Conservation (phyloP, 2,329 filamentous ascomycete genomes). For the Pseudocercospora fijiensis region DNA sequence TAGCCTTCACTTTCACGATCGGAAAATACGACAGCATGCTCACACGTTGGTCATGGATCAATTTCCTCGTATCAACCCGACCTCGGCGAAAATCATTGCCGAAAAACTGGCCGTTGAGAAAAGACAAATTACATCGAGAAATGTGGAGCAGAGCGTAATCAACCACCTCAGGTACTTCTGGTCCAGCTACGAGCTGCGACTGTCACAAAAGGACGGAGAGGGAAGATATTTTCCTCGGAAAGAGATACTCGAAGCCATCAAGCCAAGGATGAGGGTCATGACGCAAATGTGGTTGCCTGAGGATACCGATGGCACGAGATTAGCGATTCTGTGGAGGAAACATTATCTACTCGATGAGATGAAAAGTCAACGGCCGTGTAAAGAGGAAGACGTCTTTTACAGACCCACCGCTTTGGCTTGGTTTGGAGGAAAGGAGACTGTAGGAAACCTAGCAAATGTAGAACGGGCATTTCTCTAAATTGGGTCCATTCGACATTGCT, state of each 20-base stretch:
- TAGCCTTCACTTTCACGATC: not conserved
- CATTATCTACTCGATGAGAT: conserved; percentile 12
- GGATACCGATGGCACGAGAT: not conserved
- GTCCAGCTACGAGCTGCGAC: conserved; percentile 17
- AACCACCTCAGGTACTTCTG: conserved; percentile 18
- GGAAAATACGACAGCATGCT: conserved; percentile 1
- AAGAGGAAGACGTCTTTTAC: conserved; percentile 2
- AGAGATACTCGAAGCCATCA: conserved; percentile 9
- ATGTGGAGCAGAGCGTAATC: conserved; percentile 18
- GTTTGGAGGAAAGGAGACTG: conserved; percentile 16
- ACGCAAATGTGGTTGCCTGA: conserved; percentile 14
- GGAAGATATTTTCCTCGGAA: conserved; percentile 1
- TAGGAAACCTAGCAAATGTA: not conserved
- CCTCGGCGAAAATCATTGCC: conserved; percentile 15
- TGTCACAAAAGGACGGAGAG: conserved; percentile 6
- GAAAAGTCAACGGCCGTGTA: not conserved
- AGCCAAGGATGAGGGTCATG: conserved; percentile 15
- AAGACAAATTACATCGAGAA: not conserved
- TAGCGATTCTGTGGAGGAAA: conserved; percentile 11
- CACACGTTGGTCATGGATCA: conserved; percentile 15
- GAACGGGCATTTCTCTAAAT: not conserved
- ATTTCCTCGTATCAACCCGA: conserved; percentile 15
- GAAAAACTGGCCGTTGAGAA: conserved; percentile 9
- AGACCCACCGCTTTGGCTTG: conserved; percentile 8
- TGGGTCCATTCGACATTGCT: not conserved